Evolutionary conservation across 768 basidiomycete genomes (phyloP), one percentile per base, ranked within the genome.

Genomic region (Brasilioporus rufonigricans): DNA sequence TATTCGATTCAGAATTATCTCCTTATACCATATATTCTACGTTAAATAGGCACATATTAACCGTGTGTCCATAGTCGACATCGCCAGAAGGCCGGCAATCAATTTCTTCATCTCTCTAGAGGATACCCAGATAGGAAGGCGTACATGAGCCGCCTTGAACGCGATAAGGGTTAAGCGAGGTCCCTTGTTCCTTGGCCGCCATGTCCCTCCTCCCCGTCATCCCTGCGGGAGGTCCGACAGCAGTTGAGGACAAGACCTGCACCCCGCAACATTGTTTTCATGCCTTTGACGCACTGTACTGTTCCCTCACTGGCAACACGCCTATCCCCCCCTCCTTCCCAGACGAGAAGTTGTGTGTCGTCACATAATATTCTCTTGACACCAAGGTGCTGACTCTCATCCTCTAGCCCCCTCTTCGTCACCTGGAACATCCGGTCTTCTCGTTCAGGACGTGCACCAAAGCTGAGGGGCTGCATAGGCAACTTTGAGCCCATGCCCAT

Each of bases 391-490:
- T 58, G 44, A 64, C 35, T 8, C 33, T n/a, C 35, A 29, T 36
- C 29, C 8, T 46, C 36, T 16, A 71, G 70, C 72, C 93, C 95
- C 13, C 77, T 99, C 52, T 99, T 99, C 71, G 93, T 98, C 31
- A 98, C 96, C 7, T 99, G 95, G 95, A 94, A 93, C 72, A 87
- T 83, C 43, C 81, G 80, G 55, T 77, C 82, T 31, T 78, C 77
- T 53, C 83, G 81, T 53, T 74, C 82, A 19, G 84, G 83, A 31
- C 80, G 82, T 54, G 68, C 80, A 21, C 77, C 83, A 43, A 78
- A 82, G 55, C 76, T 99, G 57, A 77, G 96, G 49, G 96, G 96
- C 44, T 99, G 96, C 74, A 98, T 99, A 62, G 96, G 96, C 65
- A 93, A 83, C 71, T 99, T 99, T 65, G 84, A 87, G 32, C 79